Evolutionary conservation across 2,329 filamentous ascomycete species (phyloP).

Genomic region (Colletotrichum somersetense): DNA sequence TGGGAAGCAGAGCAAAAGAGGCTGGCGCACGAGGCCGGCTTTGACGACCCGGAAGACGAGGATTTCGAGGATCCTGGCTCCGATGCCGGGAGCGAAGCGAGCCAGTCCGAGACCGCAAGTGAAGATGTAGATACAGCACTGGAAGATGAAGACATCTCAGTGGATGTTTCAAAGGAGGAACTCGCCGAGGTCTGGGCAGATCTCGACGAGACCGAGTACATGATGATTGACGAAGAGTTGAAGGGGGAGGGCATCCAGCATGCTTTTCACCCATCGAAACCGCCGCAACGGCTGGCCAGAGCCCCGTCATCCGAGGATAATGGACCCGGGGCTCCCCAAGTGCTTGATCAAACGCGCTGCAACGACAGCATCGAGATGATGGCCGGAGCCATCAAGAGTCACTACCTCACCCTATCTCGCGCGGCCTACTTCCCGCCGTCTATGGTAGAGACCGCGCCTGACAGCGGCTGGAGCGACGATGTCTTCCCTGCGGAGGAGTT

Average conservation of each 20-base stretch:
- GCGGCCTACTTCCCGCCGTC: slow-evolving; percentile 6
- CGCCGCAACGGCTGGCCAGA: not conserved
- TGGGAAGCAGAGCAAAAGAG: slow-evolving; percentile 7
- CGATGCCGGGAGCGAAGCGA: slow-evolving; percentile 7
- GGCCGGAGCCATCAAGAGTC: slow-evolving; percentile 4
- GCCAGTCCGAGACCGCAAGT: not conserved
- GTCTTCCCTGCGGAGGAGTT: slow-evolving; percentile 3
- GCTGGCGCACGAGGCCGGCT: slow-evolving; percentile 2
- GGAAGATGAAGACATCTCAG: slow-evolving; percentile 6
- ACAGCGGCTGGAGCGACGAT: slow-evolving; percentile 13
- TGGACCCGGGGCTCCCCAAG: not conserved
- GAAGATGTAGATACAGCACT: not conserved
- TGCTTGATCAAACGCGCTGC: not conserved
- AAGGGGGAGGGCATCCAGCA: not conserved
- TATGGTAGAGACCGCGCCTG: slow-evolving; percentile 1
- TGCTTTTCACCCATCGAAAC: not conserved
- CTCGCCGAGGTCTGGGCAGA: slow-evolving; percentile 11
- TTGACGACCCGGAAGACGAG: slow-evolving; percentile 6
- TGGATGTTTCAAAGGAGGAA: slow-evolving; percentile 10
- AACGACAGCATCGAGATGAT: not conserved
- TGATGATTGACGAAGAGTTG: not conserved
- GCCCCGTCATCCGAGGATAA: not conserved
- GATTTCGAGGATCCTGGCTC: slow-evolving; percentile 4
- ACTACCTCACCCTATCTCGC: slow-evolving; percentile 4
- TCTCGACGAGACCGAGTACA: slow-evolving; percentile 9